Conservation (phyloP, 208 protist genomes). For the Acanthamoeba rhysodes region DNA sequence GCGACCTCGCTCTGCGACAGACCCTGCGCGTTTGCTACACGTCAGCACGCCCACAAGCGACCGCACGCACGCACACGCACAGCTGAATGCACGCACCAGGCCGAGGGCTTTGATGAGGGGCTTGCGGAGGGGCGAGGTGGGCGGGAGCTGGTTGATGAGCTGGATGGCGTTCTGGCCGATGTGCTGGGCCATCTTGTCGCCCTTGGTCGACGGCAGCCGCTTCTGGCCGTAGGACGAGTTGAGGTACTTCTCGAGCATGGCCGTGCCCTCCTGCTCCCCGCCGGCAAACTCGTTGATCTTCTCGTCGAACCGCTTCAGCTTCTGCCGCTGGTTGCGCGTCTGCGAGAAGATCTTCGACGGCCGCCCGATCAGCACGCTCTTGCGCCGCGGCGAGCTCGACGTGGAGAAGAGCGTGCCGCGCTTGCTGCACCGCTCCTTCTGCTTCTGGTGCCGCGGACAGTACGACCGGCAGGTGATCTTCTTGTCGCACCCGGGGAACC, state of each 20-base stretch:
- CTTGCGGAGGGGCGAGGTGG: slow-evolving; percentile 51
- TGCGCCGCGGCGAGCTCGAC: background rate
- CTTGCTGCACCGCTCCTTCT: slow-evolving; percentile 44
- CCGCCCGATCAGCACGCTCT: background rate
- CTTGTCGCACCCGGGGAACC: slow-evolving; percentile 51
- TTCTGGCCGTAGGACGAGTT: slow-evolving; percentile 56
- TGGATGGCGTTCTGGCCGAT: slow-evolving; percentile 41
- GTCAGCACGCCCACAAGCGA: no score
- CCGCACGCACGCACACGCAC: no score
- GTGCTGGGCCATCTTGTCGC: slow-evolving; percentile 21
- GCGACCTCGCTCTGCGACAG: slow-evolving; percentile 44
- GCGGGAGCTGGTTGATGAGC: slow-evolving; percentile 29
- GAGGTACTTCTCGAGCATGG: slow-evolving; percentile 63
- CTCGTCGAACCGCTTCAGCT: slow-evolving; percentile 58
- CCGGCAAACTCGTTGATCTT: slow-evolving; percentile 61
- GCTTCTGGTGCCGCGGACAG: slow-evolving; percentile 33
- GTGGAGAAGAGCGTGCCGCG: slow-evolving; percentile 34
- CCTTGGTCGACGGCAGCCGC: slow-evolving; percentile 29
- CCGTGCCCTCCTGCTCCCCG: slow-evolving; percentile 17
- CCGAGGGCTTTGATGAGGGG: slow-evolving; percentile 49
- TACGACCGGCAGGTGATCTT: slow-evolving; percentile 27
- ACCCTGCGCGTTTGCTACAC: background rate
- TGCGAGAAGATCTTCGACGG: slow-evolving; percentile 48
- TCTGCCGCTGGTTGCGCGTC: slow-evolving; percentile 39
- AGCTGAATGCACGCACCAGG: no score